A percentile compares a stretch with the other conserved stretches of the same genome.
Conservation (phyloP, 176 grass and related monocot species). For the Oryza meyeriana region DNA sequence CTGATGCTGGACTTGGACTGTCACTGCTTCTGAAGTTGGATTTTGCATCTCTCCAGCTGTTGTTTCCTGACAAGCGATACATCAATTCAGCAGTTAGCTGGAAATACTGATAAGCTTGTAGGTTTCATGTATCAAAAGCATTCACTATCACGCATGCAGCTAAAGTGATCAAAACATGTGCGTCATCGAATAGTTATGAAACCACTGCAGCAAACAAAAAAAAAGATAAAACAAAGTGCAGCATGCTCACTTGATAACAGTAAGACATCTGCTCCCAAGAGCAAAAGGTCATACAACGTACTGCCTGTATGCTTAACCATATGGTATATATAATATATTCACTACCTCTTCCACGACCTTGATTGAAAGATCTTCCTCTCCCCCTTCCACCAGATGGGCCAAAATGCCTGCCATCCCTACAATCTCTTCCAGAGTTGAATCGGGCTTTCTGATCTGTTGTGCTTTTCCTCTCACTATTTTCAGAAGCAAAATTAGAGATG, state of each 20-base stretch:
- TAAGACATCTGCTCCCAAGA: slow-evolving; percentile 18
- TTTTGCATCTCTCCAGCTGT: slow-evolving; percentile 46
- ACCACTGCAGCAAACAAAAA: neutral
- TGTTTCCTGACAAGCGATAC: slow-evolving; percentile 39
- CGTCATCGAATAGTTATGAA: slow-evolving; percentile 9
- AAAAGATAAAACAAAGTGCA: neutral
- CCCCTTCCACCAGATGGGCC: slow-evolving; percentile 44
- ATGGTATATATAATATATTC: neutral
- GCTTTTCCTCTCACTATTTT: slow-evolving; percentile 32
- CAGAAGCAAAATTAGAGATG: slow-evolving; percentile 25
- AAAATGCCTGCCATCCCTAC: slow-evolving; percentile 39
- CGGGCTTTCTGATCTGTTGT: slow-evolving; percentile 38
- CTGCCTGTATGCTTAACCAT: neutral
- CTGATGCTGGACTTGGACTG: slow-evolving; percentile 33
- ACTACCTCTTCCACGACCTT: slow-evolving; percentile 48
- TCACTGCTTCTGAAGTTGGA: slow-evolving; percentile 14
- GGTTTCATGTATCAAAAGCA: neutral
- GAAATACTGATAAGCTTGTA: neutral
- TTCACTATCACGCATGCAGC: slow-evolving; percentile 7
- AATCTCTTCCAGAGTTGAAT: slow-evolving; percentile 44
- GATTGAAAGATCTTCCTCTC: slow-evolving; percentile 33
- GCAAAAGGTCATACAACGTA: slow-evolving; percentile 21
- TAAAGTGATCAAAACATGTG: slow-evolving; percentile 7
- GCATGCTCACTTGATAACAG: neutral
- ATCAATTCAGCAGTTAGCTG: slow-evolving; percentile 2